Evolutionary conservation across 1,284 basidiomycete genomes (phyloP).

Genomic region (Puccinia novopanici): DNA sequence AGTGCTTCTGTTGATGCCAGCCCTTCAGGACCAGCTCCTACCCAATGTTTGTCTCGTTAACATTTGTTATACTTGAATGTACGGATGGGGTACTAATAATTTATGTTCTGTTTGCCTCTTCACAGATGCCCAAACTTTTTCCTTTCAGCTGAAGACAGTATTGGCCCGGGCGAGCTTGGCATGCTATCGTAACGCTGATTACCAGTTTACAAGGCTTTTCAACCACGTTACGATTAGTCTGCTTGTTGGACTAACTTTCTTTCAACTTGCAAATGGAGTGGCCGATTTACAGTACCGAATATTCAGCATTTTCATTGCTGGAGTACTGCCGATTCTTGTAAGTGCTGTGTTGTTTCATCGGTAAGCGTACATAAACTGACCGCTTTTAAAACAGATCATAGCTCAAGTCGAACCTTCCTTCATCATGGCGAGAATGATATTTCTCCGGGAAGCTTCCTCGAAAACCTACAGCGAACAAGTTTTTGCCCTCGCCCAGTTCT

Average conservation of each 20-base stretch:
- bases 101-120: not conserved
- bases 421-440: conserved; percentile 73
- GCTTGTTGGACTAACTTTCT: conserved; percentile 78
- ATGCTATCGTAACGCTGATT: conserved; percentile 80
- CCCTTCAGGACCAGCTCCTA: conserved; percentile 52
- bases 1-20: conserved; percentile 45
- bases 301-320: conserved; percentile 65
- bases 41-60: conserved; percentile 36
- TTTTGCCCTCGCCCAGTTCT: conserved; percentile 77
- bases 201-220: conserved; percentile 77
- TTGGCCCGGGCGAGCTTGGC: conserved; percentile 72
- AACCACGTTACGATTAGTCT: conserved; percentile 67
- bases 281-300: conserved; percentile 80
- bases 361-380: conserved; percentile 47
- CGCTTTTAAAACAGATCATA: conserved; percentile 68
- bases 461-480: conserved; percentile 75
- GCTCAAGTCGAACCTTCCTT: conserved; percentile 81
- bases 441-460: conserved; percentile 67
- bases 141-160: conserved; percentile 76
- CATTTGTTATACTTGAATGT: not conserved
- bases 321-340: conserved; percentile 72
- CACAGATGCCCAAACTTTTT: conserved; percentile 68
- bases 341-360: conserved; percentile 63
- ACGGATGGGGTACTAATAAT: not conserved
- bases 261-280: conserved; percentile 70